Conservation (phyloP, 73 alveolate species). For the Blepharisma japonicum region DNA sequence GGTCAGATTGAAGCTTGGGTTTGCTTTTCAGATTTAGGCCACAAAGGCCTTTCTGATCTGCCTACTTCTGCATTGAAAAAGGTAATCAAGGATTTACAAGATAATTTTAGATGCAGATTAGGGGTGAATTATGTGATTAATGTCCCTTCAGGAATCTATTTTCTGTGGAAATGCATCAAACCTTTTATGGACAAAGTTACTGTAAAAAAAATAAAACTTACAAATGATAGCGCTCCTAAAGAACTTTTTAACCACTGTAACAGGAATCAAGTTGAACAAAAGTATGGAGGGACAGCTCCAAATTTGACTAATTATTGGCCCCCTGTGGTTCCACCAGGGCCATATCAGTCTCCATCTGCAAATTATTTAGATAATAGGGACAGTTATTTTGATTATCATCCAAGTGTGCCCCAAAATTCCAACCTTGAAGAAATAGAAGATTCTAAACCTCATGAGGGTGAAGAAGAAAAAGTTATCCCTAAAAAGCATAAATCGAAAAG, state of each 20-base stretch:
- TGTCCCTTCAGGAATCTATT: not conserved
- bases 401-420: not conserved
- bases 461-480: not conserved
- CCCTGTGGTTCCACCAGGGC: conserved; percentile 22
- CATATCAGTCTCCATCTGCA: not conserved
- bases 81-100: conserved; percentile 17
- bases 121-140: conserved; percentile 30
- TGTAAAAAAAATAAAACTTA: conserved; percentile 30
- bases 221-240: conserved; percentile 19
- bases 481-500: not conserved
- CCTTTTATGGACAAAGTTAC: conserved; percentile 32
- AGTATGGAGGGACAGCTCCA: conserved; percentile 40
- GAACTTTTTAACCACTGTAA: conserved; percentile 26
- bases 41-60: conserved; percentile 26
- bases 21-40: conserved; percentile 35
- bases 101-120: conserved; percentile 30
- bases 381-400: not conserved
- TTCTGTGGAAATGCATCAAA: conserved; percentile 31
- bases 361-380: not conserved
- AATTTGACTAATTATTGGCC: conserved; percentile 37
- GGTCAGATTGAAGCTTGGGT: conserved; percentile 60
- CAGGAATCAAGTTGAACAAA: conserved; percentile 28
- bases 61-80: conserved; percentile 20
- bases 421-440: not conserved
- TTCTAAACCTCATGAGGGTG: not conserved